A percentile compares a stretch with the other conserved stretches of the same genome.
phyloP scores from a whole-genome alignment of 2,329 filamentous ascomycete species.

The Plenodomus biglobosus region DNA sequence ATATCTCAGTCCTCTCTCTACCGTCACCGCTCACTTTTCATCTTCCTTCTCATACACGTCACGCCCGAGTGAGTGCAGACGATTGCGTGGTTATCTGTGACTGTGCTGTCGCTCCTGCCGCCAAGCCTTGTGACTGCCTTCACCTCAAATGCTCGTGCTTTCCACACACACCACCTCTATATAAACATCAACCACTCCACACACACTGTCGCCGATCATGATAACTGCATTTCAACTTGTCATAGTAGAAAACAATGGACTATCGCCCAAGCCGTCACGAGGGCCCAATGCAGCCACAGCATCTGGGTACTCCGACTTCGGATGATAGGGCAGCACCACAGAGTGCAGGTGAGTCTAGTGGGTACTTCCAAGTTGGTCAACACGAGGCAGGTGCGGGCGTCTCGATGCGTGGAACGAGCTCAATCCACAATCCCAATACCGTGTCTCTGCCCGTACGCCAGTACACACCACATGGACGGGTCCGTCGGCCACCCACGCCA shows the following conservation, averaged over 20 bases:
- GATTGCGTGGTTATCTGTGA: too few relatives aligned
- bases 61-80: too few relatives aligned
- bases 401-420: not conserved
- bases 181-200: constrained; percentile 1
- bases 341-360: not conserved
- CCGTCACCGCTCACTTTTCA: too few relatives aligned
- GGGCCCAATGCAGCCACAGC: constrained; percentile 1
- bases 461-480: not conserved
- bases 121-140: not conserved
- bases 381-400: not conserved
- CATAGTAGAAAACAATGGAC: constrained; percentile 7
- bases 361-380: not conserved
- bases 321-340: constrained; percentile 1
- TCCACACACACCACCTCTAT: constrained; percentile 7
- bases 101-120: not conserved
- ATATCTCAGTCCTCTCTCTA: too few relatives aligned
- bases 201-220: not conserved
- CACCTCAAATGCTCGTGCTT: not conserved
- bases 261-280: not conserved
- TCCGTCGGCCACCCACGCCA: constrained; percentile 2
- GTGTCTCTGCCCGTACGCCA: not conserved
- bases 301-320: not conserved
- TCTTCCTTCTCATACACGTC: too few relatives aligned
- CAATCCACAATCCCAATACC: too few relatives aligned
- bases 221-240: not conserved